phyloP scores from a whole-genome alignment of 2,329 filamentous ascomycete genomes.

The Botryosphaeria agaves region DNA sequence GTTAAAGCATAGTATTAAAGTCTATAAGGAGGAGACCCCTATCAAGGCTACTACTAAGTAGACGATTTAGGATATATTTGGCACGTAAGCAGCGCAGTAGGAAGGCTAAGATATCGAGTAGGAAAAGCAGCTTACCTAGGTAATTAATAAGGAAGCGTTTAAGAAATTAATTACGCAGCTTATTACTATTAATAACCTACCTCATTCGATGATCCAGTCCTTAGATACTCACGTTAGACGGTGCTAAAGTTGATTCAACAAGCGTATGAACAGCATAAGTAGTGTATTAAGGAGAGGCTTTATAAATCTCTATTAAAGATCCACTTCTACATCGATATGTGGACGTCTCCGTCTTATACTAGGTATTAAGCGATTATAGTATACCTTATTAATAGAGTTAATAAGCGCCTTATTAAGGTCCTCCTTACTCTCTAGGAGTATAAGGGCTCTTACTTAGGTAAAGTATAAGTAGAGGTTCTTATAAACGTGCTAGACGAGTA shows the following conservation, averaged over 20 bases:
- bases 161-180: background rate
- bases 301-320: background rate
- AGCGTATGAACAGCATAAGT: background rate
- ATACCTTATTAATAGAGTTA: conserved; percentile 1
- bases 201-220: background rate
- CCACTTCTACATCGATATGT: background rate
- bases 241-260: background rate
- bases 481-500: background rate
- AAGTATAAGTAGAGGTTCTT: background rate
- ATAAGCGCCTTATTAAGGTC: background rate
- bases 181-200: background rate
- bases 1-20: background rate
- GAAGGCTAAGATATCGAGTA: background rate
- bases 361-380: too few species aligned
- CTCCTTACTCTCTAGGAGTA: background rate
- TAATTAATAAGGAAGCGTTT: background rate
- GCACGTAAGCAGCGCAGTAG: background rate
- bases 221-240: background rate
- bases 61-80: background rate
- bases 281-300: background rate
- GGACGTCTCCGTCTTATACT: background rate
- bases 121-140: background rate
- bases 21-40: background rate
- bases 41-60: background rate
- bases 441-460: background rate